Evolutionary conservation across 176 grass and related monocot genomes (phyloP).

Genomic region (Avena sativa): DNA sequence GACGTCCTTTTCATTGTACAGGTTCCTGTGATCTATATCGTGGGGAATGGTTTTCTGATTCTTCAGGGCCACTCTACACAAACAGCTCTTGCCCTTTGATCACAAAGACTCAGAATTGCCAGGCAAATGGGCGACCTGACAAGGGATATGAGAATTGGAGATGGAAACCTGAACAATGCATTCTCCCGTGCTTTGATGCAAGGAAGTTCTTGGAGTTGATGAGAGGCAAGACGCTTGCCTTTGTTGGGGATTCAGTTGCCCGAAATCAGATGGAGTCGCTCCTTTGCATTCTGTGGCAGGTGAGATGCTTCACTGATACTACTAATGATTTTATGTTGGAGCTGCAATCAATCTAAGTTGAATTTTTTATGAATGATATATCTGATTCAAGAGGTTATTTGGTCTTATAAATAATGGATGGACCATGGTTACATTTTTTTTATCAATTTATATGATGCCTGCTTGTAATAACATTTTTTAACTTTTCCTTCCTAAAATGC

Average conservation of each 20-base stretch:
- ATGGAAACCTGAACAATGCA: conserved; percentile 55
- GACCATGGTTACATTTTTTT: not conserved
- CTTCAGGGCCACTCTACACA: conserved; percentile 72
- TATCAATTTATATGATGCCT: not conserved
- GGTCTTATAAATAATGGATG: not conserved
- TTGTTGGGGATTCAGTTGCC: conserved; percentile 89
- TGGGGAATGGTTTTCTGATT: conserved; percentile 78
- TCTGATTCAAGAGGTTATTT: not conserved
- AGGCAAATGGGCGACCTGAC: conserved; percentile 83
- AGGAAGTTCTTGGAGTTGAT: conserved; percentile 85
- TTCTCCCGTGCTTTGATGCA: conserved; percentile 72
- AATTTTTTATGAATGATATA: conserved; percentile 7
- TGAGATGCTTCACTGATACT: conserved; percentile 19
- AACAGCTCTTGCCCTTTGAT: conserved; percentile 88
- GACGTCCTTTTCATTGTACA: conserved; percentile 2
- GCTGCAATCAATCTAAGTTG: not conserved
- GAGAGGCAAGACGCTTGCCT: conserved; percentile 89
- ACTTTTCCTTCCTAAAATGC: not conserved
- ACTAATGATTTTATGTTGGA: not conserved
- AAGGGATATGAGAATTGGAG: conserved; percentile 58
- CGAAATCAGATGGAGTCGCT: conserved; percentile 39
- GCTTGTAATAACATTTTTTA: not conserved
- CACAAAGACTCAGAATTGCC: conserved; percentile 84
- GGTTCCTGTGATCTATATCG: conserved; percentile 70
- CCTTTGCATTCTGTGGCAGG: conserved; percentile 94